Base-by-base conservation (phyloP, 2,329 filamentous ascomycete genomes). In the Stagonosporopsis chrysanthemi region DNA sequence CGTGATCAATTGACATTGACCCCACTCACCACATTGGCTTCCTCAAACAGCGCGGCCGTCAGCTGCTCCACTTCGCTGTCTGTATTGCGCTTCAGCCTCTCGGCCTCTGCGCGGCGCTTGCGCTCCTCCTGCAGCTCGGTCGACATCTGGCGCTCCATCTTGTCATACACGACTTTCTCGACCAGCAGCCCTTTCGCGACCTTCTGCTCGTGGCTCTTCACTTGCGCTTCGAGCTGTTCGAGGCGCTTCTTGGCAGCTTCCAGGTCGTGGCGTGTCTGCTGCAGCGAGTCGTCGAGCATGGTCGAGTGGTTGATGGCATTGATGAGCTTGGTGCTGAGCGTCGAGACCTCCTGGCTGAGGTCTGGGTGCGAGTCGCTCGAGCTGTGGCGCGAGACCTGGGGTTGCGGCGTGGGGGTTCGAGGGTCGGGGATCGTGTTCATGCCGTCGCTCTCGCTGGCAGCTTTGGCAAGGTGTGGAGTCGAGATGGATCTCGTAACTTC, bases 301-400 rank as follows among this genome's bases (percentile, higher is more conserved):
- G 93, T 97, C 77, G 97, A 93, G 76, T 96, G 90, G 74, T 99
- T 99, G 78, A 99, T 97, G 41, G 95, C 94, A 72, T 95, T 94
- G 68, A 99, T 94, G 62, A 99, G 87, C 77, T 99, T 99, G 45
- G 92, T 94, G 78, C 92, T 98, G 29, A 99, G 82, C 6, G 91
- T 88, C 7, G 94, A 91, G 26, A 99, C 91, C 77, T 98, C 95
- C 64, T 83, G 82, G 72, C 84, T 88, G 40, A 89, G 72, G 66
- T 89, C 86, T 19, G 84, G 85, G 65, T 87, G 83, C 72, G 70
- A 83, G 71, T 61, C 81, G 79, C 61, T 77, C 74, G 71, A 84
- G 79, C 64, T 76, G 73, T 69, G 72, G 68, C 69, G 68, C 47
- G 71, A 73, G 28, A 67, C 74, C 17, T 63, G 59, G 19, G 64